Evolutionary conservation across 208 protist species (phyloP).

Genomic region (Leishmania braziliensis): DNA sequence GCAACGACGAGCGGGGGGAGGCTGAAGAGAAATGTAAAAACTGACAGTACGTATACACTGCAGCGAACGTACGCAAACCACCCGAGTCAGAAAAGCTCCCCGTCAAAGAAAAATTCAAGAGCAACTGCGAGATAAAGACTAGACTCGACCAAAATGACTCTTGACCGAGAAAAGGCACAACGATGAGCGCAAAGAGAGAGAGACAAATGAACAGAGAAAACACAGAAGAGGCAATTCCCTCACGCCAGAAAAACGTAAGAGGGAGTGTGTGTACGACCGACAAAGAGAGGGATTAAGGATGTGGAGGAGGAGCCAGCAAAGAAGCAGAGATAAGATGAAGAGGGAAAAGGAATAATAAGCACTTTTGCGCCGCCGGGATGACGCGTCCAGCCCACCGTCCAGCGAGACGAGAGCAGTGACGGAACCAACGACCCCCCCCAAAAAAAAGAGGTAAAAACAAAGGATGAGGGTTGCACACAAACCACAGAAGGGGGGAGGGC

Average conservation of each 20-base stretch:
- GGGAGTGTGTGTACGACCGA: not conserved
- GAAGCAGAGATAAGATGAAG: not conserved
- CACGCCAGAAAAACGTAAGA: not conserved
- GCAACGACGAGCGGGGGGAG: not conserved
- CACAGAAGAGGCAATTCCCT: conserved; percentile 1
- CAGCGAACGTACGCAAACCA: not conserved
- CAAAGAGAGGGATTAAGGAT: not conserved
- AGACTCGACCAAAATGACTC: not conserved
- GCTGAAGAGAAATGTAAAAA: not conserved
- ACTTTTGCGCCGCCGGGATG: not conserved
- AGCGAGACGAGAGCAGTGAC: not conserved
- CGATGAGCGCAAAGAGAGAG: not conserved
- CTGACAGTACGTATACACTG: not conserved
- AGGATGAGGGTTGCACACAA: not conserved
- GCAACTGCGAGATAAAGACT: not conserved
- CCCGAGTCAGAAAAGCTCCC: not conserved
- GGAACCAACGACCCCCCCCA: not conserved
- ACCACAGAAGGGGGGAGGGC: not conserved
- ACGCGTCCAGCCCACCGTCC: not conserved
- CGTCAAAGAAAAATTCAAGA: not conserved
- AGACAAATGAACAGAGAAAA: not conserved
- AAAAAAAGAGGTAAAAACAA: not conserved
- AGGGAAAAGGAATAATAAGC: not conserved
- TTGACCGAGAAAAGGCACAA: not conserved
- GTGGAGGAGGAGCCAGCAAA: not conserved